A percentile compares a stretch with the other conserved stretches of the same genome.
These are phyloP conservation scores for Trypanosoma scelopori DNA, from an alignment of 208 protist species.

Conservation along the genomic window DNA sequence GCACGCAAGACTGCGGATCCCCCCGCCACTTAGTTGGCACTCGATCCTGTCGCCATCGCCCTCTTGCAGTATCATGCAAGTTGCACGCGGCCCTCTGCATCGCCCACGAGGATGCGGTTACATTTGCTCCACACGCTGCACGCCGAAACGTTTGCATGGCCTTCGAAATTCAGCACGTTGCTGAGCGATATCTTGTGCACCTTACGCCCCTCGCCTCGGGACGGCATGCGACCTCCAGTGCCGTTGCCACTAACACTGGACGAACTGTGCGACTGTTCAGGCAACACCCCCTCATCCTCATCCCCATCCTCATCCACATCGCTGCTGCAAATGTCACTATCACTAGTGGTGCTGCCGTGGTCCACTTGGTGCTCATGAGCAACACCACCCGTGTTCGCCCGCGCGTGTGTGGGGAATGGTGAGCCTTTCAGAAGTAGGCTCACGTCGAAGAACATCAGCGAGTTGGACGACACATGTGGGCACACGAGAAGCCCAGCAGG, in stretches of 20 bases:
- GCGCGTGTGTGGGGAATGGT: background rate
- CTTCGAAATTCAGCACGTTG: constrained; percentile 6
- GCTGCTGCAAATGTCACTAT: background rate
- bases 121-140: constrained; percentile 26
- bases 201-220: too few species aligned
- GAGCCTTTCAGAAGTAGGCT: constrained; percentile 2
- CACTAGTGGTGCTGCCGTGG: background rate
- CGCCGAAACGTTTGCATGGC: constrained; percentile 11
- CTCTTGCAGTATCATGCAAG: constrained; percentile 11
- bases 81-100: constrained; percentile 13
- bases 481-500: constrained; percentile 35
- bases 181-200: constrained; percentile 16
- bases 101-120: constrained; percentile 8
- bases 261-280: too few species aligned
- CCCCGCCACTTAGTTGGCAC: too few species aligned
- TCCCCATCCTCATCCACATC: background rate
- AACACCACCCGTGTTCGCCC: background rate
- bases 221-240: too few species aligned
- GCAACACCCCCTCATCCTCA: background rate
- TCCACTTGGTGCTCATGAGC: too few species aligned
- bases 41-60: too few species aligned
- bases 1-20: too few species aligned
- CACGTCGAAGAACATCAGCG: constrained; percentile 25
- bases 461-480: constrained; percentile 42
- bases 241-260: too few species aligned